Percentiles rank a stretch among this genome's conserved stretches.
phyloP scores from a whole-genome alignment of 441 rosid species.

The Gossypium schwendimanii region DNA sequence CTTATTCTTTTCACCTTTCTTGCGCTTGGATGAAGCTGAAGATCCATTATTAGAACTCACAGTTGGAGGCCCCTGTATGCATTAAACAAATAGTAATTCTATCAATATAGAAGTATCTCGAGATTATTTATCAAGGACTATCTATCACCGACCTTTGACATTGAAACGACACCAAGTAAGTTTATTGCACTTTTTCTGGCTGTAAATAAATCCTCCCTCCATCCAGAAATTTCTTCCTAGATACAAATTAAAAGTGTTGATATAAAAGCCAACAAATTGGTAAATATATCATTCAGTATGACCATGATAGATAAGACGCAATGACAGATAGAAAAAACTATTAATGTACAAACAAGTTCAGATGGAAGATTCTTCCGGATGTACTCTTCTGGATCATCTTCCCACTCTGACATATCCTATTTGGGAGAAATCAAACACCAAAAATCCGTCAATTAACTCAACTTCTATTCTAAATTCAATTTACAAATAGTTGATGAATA shows the following conservation, averaged over 20 bases:
- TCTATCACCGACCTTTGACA: slow-evolving; percentile 53
- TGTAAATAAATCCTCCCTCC: slow-evolving; percentile 84
- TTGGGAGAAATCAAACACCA: slow-evolving; percentile 18
- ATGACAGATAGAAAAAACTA: background rate
- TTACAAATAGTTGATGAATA: background rate
- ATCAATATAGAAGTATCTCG: slow-evolving; percentile 13
- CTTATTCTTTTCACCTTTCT: slow-evolving; percentile 69
- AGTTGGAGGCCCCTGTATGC: slow-evolving; percentile 64
- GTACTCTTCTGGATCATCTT: slow-evolving; percentile 84
- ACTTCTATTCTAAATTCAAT: background rate
- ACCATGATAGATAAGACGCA: background rate
- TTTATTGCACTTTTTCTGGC: slow-evolving; percentile 83
- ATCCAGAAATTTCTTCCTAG: slow-evolving; percentile 80
- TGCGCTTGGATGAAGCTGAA: slow-evolving; percentile 60
- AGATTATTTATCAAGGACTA: slow-evolving; percentile 10
- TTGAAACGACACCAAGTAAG: slow-evolving; percentile 75
- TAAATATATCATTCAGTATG: background rate
- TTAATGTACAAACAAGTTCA: slow-evolving; percentile 54
- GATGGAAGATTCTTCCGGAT: slow-evolving; percentile 76
- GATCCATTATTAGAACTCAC: slow-evolving; percentile 34
- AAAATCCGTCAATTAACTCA: slow-evolving; percentile 8
- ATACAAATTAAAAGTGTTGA: slow-evolving; percentile 10
- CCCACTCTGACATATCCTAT: slow-evolving; percentile 82
- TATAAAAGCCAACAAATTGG: slow-evolving; percentile 7
- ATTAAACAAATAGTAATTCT: slow-evolving; percentile 15